Evolutionary conservation across 2,329 filamentous ascomycete species (phyloP).

Genomic region (Alternaria arborescens): DNA sequence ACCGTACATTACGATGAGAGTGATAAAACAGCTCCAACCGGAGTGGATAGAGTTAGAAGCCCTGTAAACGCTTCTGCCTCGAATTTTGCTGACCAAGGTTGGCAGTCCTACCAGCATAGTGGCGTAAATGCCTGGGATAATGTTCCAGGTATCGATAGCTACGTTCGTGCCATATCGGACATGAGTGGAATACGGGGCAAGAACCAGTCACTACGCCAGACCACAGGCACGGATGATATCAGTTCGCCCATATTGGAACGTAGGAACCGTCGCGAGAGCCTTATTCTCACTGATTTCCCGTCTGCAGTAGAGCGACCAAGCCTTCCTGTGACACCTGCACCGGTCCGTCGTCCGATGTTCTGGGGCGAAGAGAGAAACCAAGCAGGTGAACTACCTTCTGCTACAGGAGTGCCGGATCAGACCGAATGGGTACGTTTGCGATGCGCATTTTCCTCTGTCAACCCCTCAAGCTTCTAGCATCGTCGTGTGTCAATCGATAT

Average conservation of each 20-base stretch:
- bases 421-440: constrained; percentile 87
- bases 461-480: no score
- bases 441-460: constrained; percentile 45
- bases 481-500: no score
- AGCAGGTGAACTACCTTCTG: constrained; percentile 71
- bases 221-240: constrained; percentile 39
- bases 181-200: constrained; percentile 68
- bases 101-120: constrained; percentile 75
- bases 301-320: constrained; percentile 83
- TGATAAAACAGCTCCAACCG: constrained; percentile 16
- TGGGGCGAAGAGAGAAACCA: constrained; percentile 70
- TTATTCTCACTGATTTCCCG: constrained; percentile 87
- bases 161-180: constrained; percentile 74
- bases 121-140: constrained; percentile 88
- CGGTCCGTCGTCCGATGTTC: constrained; percentile 73
- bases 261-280: constrained; percentile 59
- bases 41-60: constrained; percentile 23
- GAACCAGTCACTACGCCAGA: constrained; percentile 49
- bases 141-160: constrained; percentile 84
- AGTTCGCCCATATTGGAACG: constrained; percentile 45
- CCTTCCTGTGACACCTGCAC: constrained; percentile 88
- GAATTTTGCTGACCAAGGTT: constrained; percentile 63
- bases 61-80: constrained; percentile 31
- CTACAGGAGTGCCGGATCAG: constrained; percentile 86
- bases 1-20: constrained; percentile 42